A percentile compares a stretch with the other conserved stretches of the same genome.
These are phyloP conservation scores for Collybiopsis luxurians DNA, from an alignment of 768 basidiomycete genomes.

Conservation along the genomic window DNA sequence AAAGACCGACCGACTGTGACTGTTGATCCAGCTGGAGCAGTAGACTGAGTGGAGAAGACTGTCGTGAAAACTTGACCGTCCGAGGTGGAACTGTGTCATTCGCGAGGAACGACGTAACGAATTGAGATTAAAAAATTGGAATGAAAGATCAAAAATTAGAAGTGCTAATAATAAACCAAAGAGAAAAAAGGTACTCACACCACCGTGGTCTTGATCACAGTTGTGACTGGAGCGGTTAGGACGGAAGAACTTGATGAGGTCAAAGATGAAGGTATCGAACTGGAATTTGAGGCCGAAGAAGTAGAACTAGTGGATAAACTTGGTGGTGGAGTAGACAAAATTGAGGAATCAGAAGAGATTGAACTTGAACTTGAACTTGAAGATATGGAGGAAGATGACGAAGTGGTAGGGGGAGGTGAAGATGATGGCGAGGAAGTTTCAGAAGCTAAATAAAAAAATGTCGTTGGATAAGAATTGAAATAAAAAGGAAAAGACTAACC, in stretches of 20 bases:
- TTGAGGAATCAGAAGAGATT: neutral
- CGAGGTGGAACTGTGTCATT: neutral
- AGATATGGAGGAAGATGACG: neutral
- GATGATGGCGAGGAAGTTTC: neutral
- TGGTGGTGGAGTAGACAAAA: neutral
- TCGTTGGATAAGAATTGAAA: neutral
- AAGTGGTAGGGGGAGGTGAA: neutral
- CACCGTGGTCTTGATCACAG: neutral
- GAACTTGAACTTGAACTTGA: neutral
- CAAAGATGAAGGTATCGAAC: neutral
- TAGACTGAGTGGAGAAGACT: neutral
- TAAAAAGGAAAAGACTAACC: neutral
- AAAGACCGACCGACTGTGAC: neutral
- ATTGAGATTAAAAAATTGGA: no score
- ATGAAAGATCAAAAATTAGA: neutral
- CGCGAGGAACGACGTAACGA: neutral
- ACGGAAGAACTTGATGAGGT: neutral
- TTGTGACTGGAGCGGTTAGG: neutral
- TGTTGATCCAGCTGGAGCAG: neutral
- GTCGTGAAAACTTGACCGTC: neutral
- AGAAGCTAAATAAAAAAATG: no score
- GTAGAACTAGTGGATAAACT: neutral
- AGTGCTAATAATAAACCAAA: neutral
- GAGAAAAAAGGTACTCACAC: neutral
- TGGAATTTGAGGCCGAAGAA: neutral